Evolutionary conservation across 169 alveolate species (phyloP).

Genomic region (Babesia caballi): DNA sequence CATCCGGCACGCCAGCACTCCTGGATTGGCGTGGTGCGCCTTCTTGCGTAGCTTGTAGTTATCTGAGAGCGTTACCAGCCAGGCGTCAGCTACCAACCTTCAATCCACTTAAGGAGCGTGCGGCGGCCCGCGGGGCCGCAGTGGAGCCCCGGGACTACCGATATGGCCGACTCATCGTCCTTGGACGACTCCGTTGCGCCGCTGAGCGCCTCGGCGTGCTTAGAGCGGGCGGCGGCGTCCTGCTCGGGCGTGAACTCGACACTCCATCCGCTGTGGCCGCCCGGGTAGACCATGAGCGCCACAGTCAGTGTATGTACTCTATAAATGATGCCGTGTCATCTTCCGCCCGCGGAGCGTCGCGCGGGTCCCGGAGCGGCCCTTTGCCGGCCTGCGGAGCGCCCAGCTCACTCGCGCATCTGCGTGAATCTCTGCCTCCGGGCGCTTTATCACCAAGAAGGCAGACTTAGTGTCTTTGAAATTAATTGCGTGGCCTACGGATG

Average conservation of each 20-base stretch:
- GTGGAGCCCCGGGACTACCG: conserved; percentile 68
- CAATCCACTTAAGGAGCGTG: conserved; percentile 77
- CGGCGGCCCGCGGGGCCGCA: conserved; percentile 81
- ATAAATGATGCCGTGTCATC: background rate
- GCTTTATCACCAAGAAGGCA: background rate
- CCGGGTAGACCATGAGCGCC: conserved; percentile 38
- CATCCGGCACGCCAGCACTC: conserved; percentile 73
- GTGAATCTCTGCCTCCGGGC: background rate
- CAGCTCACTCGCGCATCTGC: background rate
- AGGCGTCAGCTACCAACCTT: conserved; percentile 47
- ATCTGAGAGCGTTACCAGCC: conserved; percentile 29
- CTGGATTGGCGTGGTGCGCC: conserved; percentile 71
- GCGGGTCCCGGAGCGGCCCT: background rate
- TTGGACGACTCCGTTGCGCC: background rate
- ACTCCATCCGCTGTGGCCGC: conserved; percentile 62
- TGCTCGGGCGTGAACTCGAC: conserved; percentile 39
- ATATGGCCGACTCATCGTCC: conserved; percentile 14
- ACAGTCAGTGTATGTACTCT: background rate
- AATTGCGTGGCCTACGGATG: no score
- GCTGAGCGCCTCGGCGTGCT: background rate
- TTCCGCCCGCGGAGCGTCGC: background rate
- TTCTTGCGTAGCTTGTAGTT: conserved; percentile 70
- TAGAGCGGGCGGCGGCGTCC: conserved; percentile 8
- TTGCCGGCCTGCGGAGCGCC: background rate
- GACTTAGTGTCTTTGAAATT: no score